phyloP scores from a whole-genome alignment of 257 asterid genomes.

The Solanum paucissectum region DNA sequence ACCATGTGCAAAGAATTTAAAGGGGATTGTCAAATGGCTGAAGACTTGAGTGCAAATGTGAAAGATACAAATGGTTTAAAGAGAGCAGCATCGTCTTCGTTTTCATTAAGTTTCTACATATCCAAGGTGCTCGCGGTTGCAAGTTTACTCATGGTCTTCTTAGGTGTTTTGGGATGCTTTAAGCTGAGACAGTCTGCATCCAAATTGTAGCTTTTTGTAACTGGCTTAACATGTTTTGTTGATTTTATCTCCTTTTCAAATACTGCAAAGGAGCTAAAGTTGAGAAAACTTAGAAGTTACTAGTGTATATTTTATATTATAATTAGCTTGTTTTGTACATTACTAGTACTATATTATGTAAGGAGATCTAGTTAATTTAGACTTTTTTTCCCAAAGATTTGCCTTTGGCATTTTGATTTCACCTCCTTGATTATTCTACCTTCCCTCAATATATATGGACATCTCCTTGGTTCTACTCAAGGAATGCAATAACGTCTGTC shows the following conservation, averaged over 20 bases:
- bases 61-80: not conserved
- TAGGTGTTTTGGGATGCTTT: conserved; percentile 24
- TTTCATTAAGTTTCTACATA: conserved; percentile 9
- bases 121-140: conserved; percentile 32
- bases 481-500: not conserved
- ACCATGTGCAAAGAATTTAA: conserved; percentile 3
- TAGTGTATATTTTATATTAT: not conserved
- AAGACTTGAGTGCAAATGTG: not conserved
- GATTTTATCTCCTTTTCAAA: not conserved
- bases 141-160: conserved; percentile 22
- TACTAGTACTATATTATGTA: not conserved
- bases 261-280: not conserved
- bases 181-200: conserved; percentile 1
- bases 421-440: not conserved
- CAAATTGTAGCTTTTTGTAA: not conserved
- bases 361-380: not conserved
- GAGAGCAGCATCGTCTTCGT: not conserved
- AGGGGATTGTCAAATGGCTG: not conserved
- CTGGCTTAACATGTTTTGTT: not conserved
- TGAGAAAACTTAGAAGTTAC: not conserved
- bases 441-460: not conserved
- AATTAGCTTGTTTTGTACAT: not conserved
- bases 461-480: not conserved
- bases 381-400: not conserved
- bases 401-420: not conserved